Conservation (phyloP, 257 asterid species). For the Solanum phureja region DNA sequence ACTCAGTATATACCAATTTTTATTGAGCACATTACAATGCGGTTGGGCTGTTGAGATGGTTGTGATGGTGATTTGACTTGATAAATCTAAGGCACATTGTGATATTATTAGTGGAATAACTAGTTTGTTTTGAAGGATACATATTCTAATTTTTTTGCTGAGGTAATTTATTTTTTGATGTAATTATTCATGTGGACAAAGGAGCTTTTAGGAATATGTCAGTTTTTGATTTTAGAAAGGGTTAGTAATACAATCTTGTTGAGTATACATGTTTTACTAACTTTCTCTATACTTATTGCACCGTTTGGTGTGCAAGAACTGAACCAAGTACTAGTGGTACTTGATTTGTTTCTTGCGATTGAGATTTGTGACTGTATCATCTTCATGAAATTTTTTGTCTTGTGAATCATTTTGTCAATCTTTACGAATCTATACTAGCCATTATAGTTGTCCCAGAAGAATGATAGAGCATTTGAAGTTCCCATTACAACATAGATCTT, state of each 20-base stretch:
- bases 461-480: background rate
- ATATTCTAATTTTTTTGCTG: no score
- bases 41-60: background rate
- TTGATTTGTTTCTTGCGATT: background rate
- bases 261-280: background rate
- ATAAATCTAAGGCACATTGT: background rate
- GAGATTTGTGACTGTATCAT: background rate
- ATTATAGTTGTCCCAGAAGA: no score
- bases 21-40: no score
- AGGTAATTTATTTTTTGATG: background rate
- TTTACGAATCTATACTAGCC: no score
- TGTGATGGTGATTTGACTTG: background rate
- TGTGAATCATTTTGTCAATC: no score
- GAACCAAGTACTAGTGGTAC: background rate
- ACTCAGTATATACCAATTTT: no score
- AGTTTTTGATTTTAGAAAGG: background rate
- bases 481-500: background rate
- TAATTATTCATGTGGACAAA: background rate
- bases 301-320: background rate
- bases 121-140: background rate
- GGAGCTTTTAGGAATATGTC: background rate
- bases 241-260: background rate
- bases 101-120: background rate
- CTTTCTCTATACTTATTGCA: background rate
- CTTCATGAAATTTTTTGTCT: no score